These are phyloP conservation scores for Mycena epipterygia DNA, from an alignment of 768 basidiomycete genomes.

Conservation along the genomic window DNA sequence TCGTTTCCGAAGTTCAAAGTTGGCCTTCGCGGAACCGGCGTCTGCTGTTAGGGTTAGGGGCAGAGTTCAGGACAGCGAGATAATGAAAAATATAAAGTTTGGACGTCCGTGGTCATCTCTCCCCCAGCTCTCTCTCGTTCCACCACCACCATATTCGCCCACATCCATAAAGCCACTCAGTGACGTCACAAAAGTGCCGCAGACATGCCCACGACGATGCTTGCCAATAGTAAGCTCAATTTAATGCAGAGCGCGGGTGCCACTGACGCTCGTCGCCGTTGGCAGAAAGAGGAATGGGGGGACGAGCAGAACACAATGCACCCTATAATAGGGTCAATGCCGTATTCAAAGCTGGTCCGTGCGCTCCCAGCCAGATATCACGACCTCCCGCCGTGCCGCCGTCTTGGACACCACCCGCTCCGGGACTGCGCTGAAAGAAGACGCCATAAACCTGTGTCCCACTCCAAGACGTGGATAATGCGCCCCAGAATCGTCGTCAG, in stretches of 20 bases:
- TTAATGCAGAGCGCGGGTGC: background rate
- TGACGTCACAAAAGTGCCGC: background rate
- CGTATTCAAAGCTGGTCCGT: slow-evolving; percentile 4
- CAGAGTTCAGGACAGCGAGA: background rate
- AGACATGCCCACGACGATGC: background rate
- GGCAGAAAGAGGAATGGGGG: background rate
- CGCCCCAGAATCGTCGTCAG: background rate
- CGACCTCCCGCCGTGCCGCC: background rate
- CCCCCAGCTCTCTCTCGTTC: background rate
- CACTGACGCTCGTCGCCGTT: background rate
- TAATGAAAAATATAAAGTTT: slow-evolving; percentile 2
- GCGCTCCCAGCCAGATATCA: background rate
- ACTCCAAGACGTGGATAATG: background rate
- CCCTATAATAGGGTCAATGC: background rate
- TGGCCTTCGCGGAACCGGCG: no score
- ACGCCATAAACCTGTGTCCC: background rate
- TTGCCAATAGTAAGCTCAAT: background rate
- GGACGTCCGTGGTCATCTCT: background rate
- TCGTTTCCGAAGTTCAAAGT: no score
- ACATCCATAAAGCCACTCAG: background rate
- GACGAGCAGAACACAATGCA: background rate
- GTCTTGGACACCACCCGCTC: background rate
- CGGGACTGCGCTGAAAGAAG: background rate
- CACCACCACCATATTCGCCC: background rate
- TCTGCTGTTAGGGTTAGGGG: slow-evolving; percentile 13